Evolutionary conservation across 108 stramenopile genomes (phyloP), one percentile per base, ranked within the genome.

Genomic region (Nitzschia sp.): DNA sequence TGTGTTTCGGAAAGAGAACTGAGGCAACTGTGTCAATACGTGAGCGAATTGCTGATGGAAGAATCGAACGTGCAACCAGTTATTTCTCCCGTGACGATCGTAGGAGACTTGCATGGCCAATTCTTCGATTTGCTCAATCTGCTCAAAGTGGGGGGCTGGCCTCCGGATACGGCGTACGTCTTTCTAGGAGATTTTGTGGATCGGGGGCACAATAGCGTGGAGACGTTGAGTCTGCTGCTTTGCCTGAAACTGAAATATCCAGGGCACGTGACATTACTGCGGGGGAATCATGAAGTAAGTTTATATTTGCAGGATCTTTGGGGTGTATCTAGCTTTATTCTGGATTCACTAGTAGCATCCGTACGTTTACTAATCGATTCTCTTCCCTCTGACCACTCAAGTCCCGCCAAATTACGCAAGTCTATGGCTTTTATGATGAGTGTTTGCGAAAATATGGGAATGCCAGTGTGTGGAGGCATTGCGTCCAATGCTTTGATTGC

Each of bases 391-490:
- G 9, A 42, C 38, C 38, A 42, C 6, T 42, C 6, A 42, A 77
- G 75, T 90, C 88, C 71, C 91, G 98, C 38, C 98, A 97, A 83
- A 97, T 98, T 76, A 98, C 98, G 18, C 98, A 97, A 82, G 96
- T 97, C 66, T 96, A 96, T 42, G 96, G 96, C 24, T 98, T 98
- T 75, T 99, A 98, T 72, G 98, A 99, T 77, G 98, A 99, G 72
- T 99, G 98, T 74, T 81, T 98, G 55, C 90, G 97, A 56, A 99
- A 99, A 83, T 99, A 99, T 70, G 98, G 98, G 27, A 97, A 99
- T 75, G 97, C 98, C 19, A 93, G 87, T 65, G 96, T 95, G 2
- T 99, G 98, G 98, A 92, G 97, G 66, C 93, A 95, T 66, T 83
- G 77, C 46, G 82, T 83, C 6, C 77, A 78, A 53, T 96, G 96